A percentile compares a stretch with the other conserved stretches of the same genome.
Evolutionary conservation across 371 early-diverging fungal species (phyloP).

Genomic region (Dichotomocladium elegans): DNA sequence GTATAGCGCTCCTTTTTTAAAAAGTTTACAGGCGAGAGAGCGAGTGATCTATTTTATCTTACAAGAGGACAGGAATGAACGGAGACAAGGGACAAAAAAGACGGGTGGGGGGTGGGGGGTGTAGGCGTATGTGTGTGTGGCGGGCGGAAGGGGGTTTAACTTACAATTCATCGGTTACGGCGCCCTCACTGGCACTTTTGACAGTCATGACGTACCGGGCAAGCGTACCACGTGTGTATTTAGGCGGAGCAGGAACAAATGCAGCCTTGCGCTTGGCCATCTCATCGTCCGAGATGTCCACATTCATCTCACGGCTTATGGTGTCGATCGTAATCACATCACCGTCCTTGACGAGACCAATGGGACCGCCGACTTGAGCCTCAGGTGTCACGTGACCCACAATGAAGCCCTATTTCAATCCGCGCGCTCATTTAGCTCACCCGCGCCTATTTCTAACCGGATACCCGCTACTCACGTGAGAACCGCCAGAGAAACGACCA

Average conservation of each 20-base stretch:
- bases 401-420: constrained; percentile 89
- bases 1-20: too few relatives aligned
- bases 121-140: too few relatives aligned
- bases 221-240: constrained; percentile 86
- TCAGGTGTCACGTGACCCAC: constrained; percentile 98
- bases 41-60: too few relatives aligned
- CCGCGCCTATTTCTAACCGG: not conserved
- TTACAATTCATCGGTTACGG: constrained; percentile 77
- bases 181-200: constrained; percentile 78
- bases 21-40: too few relatives aligned
- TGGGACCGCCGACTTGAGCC: constrained; percentile 95
- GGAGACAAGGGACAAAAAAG: too few relatives aligned
- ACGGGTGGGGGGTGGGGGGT: too few relatives aligned
- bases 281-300: constrained; percentile 77
- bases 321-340: constrained; percentile 90
- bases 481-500: constrained; percentile 96
- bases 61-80: too few relatives aligned
- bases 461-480: constrained; percentile 65
- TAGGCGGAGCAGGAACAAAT: constrained; percentile 80
- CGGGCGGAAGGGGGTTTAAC: too few relatives aligned
- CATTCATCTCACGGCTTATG: constrained; percentile 62
- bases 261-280: constrained; percentile 58
- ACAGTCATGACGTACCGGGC: constrained; percentile 89
- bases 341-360: constrained; percentile 85
- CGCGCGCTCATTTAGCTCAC: too few relatives aligned